Conservation (phyloP, 108 stramenopile genomes). For the Nitzschia putrida region DNA sequence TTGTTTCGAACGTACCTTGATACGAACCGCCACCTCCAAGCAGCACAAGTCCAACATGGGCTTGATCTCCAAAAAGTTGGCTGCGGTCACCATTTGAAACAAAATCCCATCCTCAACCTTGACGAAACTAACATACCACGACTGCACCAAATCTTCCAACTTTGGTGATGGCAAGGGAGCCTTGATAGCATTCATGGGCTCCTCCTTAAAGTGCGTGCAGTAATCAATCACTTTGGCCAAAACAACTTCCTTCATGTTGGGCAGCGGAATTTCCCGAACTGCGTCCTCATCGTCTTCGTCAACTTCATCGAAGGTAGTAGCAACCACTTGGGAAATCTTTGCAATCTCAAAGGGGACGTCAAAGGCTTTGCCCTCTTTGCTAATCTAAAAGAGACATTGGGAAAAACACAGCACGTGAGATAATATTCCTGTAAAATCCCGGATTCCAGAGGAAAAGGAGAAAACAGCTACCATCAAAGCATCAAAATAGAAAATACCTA, state of each 20-base stretch:
- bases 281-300: slow-evolving; percentile 78
- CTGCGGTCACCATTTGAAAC: slow-evolving; percentile 82
- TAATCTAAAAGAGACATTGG: slow-evolving; percentile 43
- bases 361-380: slow-evolving; percentile 92
- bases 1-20: slow-evolving; percentile 42
- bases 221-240: slow-evolving; percentile 98
- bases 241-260: slow-evolving; percentile 91
- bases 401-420: not conserved
- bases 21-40: slow-evolving; percentile 63
- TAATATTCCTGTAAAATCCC: not conserved
- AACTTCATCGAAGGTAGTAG: slow-evolving; percentile 87
- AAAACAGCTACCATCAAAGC: not conserved
- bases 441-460: not conserved
- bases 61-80: slow-evolving; percentile 86
- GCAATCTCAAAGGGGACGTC: slow-evolving; percentile 90
- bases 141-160: slow-evolving; percentile 94
- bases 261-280: slow-evolving; percentile 93
- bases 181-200: slow-evolving; percentile 94
- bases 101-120: slow-evolving; percentile 67
- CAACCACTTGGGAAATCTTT: slow-evolving; percentile 90
- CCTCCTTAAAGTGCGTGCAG: slow-evolving; percentile 86
- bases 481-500: slow-evolving; percentile 21
- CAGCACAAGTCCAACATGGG: slow-evolving; percentile 81
- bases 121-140: slow-evolving; percentile 96
- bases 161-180: slow-evolving; percentile 93